A percentile compares a stretch with the other conserved stretches of the same genome.
These are phyloP conservation scores for Ichthyophthirius multifiliis DNA, from an alignment of 169 alveolate species.

Conservation along the genomic window DNA sequence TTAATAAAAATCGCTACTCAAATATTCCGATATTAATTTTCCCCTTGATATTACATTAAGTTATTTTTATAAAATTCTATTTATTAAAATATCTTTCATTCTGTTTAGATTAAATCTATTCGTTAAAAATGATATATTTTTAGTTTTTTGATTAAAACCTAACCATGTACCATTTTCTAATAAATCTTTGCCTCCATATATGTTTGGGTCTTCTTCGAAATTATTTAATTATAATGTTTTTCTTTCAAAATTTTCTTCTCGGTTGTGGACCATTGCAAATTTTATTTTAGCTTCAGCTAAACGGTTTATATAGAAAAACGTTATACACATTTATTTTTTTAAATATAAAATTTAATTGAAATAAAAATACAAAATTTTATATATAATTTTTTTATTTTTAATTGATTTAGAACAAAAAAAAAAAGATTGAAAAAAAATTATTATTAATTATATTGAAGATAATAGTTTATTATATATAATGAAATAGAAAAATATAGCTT, in stretches of 20 bases:
- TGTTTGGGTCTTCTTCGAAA: neutral
- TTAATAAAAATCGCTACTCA: neutral
- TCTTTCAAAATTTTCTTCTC: conserved; percentile 4
- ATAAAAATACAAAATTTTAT: too few relatives aligned
- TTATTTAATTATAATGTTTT: neutral
- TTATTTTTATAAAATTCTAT: neutral
- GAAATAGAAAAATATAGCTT: too few relatives aligned
- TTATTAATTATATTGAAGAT: too few relatives aligned
- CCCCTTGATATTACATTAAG: neutral
- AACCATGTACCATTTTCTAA: neutral
- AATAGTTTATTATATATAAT: too few relatives aligned
- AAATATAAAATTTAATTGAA: too few relatives aligned
- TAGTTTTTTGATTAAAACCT: neutral
- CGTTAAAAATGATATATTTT: neutral
- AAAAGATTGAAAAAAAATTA: too few relatives aligned
- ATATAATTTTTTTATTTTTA: too few relatives aligned
- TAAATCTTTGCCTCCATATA: neutral
- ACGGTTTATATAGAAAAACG: neutral
- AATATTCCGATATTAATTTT: neutral
- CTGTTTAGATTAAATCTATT: neutral
- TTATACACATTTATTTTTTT: neutral
- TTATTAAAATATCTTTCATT: neutral
- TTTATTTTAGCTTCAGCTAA: neutral
- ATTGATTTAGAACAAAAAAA: too few relatives aligned
- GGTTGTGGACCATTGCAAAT: neutral